Evolutionary conservation across 1,139 yeast genomes (phyloP).

Genomic region (Pichia sp.): DNA sequence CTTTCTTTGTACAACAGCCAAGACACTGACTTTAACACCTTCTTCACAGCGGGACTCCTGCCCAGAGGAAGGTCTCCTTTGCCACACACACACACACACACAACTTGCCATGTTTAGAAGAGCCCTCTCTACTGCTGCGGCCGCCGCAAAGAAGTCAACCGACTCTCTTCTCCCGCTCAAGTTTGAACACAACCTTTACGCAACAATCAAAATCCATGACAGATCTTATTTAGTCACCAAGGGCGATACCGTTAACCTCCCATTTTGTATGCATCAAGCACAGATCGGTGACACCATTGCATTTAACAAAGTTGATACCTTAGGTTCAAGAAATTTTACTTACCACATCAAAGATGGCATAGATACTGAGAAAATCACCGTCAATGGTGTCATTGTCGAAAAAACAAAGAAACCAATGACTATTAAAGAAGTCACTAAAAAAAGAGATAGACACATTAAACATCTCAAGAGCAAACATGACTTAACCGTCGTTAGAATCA

Average conservation of each 20-base stretch:
- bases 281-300: conserved; percentile 73
- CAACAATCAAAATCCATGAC: conserved; percentile 74
- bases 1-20: too few species aligned
- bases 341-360: conserved; percentile 46
- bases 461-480: conserved; percentile 74
- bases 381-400: conserved; percentile 78
- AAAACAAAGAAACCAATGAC: conserved; percentile 79
- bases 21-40: too few species aligned
- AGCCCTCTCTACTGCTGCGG: conserved; percentile 3
- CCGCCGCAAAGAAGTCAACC: conserved; percentile 1
- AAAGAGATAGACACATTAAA: conserved; percentile 78
- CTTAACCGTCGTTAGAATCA: conserved; percentile 74
- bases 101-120: conserved; percentile 12
- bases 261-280: conserved; percentile 68
- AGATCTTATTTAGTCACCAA: conserved; percentile 84
- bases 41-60: too few species aligned
- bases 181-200: conserved; percentile 65
- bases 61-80: too few species aligned
- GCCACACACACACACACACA: too few species aligned
- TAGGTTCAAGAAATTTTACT: conserved; percentile 84
- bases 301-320: conserved; percentile 67
- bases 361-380: conserved; percentile 47
- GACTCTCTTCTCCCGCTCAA: conserved; percentile 36
- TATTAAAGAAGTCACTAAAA: conserved; percentile 60
- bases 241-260: conserved; percentile 79